Evolutionary conservation across 805 yeast genomes (phyloP), one percentile per base, ranked within the genome.

Genomic region (Wickerhamiella hasegawae): DNA sequence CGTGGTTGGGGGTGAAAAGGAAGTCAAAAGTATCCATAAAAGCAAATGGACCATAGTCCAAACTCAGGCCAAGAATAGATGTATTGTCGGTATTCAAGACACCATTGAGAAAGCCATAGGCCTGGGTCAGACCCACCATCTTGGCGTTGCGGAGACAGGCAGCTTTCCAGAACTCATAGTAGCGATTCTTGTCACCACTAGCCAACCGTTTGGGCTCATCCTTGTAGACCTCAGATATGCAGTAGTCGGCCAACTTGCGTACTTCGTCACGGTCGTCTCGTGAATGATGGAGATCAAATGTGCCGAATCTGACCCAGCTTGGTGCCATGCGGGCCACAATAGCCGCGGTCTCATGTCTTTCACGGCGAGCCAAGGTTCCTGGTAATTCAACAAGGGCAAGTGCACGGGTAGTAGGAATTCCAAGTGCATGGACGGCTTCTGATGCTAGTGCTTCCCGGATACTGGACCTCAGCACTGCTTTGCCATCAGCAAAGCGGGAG

Each of bases 21-120:
- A 92, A 85, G 48, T 82, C 75, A 51, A 76, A 87, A 31, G 68
- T 70, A 50, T 85, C 95, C 77, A 85, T 68, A 40, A 84, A 78
- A 15, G 92, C 80, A 58, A 81, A 90, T 1, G 98, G 97, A 3
- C 97, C 98, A 55, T 77, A 90, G 55, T 87, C 98, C 55, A 90
- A 69, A 0, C 94, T 71, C 9, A 84, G 60, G 0, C 98, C 98
- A 30, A 77, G 49, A n/a, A 87, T 65, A 0, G 94, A 81, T 1
- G 95, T 82, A 51, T 87, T 87, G 51, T 87, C 98, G 0, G 97
- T 85, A 53, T 87, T 87, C 37, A 90, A 60, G 4, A 90, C 97
- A 11, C 98, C 98, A 49, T 87, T 90, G 45, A 85, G 55, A 48
- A 87, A 85, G 3, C 96, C 97, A 55, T 84, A 87, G 0, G 78